Evolutionary conservation across 2,329 filamentous ascomycete genomes (phyloP), one percentile per base, ranked within the genome.

Genomic region (Coniochaeta ligniaria): DNA sequence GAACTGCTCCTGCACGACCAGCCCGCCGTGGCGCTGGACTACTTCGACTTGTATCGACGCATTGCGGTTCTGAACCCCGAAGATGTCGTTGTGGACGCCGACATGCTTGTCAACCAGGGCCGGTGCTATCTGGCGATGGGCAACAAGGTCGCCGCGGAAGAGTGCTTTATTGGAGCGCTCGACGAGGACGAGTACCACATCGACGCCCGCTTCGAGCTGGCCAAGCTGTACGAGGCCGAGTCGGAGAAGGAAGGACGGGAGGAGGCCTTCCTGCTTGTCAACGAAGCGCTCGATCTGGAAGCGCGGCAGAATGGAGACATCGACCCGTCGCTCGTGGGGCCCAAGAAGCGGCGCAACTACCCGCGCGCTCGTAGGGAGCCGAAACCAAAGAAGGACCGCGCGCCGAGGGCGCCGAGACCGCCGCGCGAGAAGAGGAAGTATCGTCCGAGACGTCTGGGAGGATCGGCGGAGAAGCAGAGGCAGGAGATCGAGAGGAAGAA

Each of bases 181-280:
- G 85, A 91, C 58, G 82, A 86, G 62, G 89, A 96, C 63, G 78
- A 86, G 52, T 79, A 85, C 45, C 87, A 89, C 61, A 86, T 94
- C 56, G 88, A 92, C 63, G 90, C 91, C 43, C 87, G 91, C 43
- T 85, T 90, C 33, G 85, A 91, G 67, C 79, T 97, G 11, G 91
- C 91, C 14, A 92, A 90, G 67, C 85, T 97, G 72, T 96, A 96
- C 69, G 91, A 96, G 71, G 85, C 82, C 64, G 83, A 83, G 52
- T 87, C 87, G 63, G 85, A 88, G 74, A 86, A 66, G 54, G 68
- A 70, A 52, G 68, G 68, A 5, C 64, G 83, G 24, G 89, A 92
- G 67, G 86, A 91, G 68, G 92, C 92, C 1, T 84, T 92, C 61
- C 86, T 89, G 62, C 83, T 92, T 58, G 85, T 91, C 57, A 89